Evolutionary conservation across 208 protist genomes (phyloP).

Genomic region (Crithidia thermophila): DNA sequence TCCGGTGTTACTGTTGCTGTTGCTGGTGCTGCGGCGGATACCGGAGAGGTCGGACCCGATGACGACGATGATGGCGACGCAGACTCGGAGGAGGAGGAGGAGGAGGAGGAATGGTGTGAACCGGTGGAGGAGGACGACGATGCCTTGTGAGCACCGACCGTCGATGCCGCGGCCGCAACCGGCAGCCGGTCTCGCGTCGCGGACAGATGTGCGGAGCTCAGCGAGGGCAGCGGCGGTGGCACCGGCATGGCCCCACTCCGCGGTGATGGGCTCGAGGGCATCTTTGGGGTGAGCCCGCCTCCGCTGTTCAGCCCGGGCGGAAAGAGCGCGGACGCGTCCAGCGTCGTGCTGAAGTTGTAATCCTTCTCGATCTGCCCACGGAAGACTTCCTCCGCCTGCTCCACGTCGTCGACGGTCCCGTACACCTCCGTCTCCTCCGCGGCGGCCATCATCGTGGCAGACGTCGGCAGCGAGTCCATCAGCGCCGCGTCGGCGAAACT

Average conservation of each 20-base stretch:
- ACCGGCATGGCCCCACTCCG: background rate
- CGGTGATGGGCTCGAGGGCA: background rate
- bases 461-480: constrained; percentile 9
- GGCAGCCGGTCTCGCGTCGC: background rate
- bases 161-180: background rate
- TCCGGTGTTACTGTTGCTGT: constrained; percentile 2
- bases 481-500: background rate
- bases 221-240: constrained; percentile 13
- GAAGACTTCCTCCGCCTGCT: constrained; percentile 69
- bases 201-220: constrained; percentile 4
- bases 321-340: constrained; percentile 28
- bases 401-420: constrained; percentile 51
- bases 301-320: constrained; percentile 9
- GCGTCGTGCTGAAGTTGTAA: constrained; percentile 73
- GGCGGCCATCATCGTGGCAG: constrained; percentile 8
- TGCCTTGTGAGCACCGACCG: background rate
- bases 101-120: background rate
- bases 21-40: too few species aligned
- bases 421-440: constrained; percentile 59
- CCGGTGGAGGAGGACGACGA: background rate
- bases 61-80: background rate
- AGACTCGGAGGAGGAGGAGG: background rate
- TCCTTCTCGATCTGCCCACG: constrained; percentile 83
- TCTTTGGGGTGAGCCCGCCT: background rate
- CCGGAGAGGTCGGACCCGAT: background rate